Percentiles rank a stretch among this genome's conserved stretches.
These are phyloP conservation scores for Boletus pseudopeckii DNA, from an alignment of 768 basidiomycete species.

Conservation along the genomic window DNA sequence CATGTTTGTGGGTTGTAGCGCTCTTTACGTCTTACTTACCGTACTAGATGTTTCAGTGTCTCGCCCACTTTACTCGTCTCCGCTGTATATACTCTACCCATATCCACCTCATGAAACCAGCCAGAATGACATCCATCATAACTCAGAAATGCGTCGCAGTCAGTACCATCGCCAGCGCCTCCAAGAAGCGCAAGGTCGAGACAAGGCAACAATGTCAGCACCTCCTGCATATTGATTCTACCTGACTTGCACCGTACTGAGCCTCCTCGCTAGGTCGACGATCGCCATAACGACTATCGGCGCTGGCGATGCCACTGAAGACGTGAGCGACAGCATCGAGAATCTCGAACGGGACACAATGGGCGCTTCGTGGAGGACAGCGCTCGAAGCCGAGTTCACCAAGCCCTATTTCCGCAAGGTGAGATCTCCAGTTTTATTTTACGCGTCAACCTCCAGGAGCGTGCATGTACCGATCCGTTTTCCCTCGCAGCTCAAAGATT, in stretches of 20 bases:
- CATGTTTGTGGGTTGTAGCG: too few relatives aligned
- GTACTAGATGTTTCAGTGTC: too few relatives aligned
- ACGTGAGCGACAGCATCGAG: constrained; percentile 8
- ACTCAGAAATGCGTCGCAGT: constrained; percentile 13
- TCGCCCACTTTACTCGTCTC: too few relatives aligned
- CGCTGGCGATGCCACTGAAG: not conserved
- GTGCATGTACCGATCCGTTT: constrained; percentile 2
- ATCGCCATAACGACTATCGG: constrained; percentile 1
- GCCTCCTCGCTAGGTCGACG: constrained; percentile 14
- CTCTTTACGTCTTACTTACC: too few relatives aligned
- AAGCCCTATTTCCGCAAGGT: constrained; percentile 64
- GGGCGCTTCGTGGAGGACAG: constrained; percentile 49
- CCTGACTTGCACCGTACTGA: not conserved
- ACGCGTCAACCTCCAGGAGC: too few relatives aligned
- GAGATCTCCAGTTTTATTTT: not conserved
- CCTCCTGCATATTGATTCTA: not conserved
- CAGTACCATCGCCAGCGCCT: not conserved
- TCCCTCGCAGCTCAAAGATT: constrained; percentile 50
- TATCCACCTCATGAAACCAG: not conserved
- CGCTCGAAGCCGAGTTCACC: constrained; percentile 50
- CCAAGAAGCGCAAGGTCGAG: constrained; percentile 26
- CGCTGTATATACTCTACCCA: not conserved
- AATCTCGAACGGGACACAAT: constrained; percentile 60
- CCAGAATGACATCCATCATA: not conserved
- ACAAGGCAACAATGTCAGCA: constrained; percentile 1